phyloP scores from a whole-genome alignment of 192 early-diverging fungal species.

The Gryganskiella cystojenkinii region DNA sequence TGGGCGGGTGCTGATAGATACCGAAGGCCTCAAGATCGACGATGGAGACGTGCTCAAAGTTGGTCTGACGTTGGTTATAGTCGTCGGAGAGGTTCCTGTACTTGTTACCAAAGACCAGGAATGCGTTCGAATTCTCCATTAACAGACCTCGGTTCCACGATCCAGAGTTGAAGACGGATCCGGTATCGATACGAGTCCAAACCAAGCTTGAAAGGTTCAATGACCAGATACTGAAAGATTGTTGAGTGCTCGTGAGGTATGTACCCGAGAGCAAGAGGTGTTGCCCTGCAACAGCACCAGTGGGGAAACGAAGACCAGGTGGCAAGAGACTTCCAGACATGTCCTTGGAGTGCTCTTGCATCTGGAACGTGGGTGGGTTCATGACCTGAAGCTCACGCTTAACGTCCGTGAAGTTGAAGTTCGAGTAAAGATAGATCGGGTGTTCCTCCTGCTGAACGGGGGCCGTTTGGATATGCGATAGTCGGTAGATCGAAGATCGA shows the following conservation, averaged over 20 bases:
- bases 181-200: slow-evolving; percentile 79
- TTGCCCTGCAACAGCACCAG: slow-evolving; percentile 75
- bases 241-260: slow-evolving; percentile 71
- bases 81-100: slow-evolving; percentile 75
- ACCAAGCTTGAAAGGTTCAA: slow-evolving; percentile 67
- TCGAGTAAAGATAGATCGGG: slow-evolving; percentile 80
- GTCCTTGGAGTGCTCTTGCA: slow-evolving; percentile 75
- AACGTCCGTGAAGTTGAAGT: slow-evolving; percentile 85
- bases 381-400: slow-evolving; percentile 80
- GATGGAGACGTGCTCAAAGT: slow-evolving; percentile 80
- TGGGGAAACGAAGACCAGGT: slow-evolving; percentile 82
- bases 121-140: slow-evolving; percentile 69
- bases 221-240: slow-evolving; percentile 80
- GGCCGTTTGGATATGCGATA: slow-evolving; percentile 31
- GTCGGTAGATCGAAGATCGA: slow-evolving; percentile 44
- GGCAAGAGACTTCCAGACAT: slow-evolving; percentile 73
- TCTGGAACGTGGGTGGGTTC: slow-evolving; percentile 65
- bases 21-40: slow-evolving; percentile 83
- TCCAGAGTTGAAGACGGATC: slow-evolving; percentile 71
- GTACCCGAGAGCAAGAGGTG: slow-evolving; percentile 78
- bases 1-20: slow-evolving; percentile 63
- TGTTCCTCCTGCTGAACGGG: slow-evolving; percentile 63
- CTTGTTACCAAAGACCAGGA: slow-evolving; percentile 79
- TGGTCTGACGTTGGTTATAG: slow-evolving; percentile 82
- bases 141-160: slow-evolving; percentile 85